phyloP scores from a whole-genome alignment of 108 stramenopile genomes.

The Aurantiochytrium sp. region DNA sequence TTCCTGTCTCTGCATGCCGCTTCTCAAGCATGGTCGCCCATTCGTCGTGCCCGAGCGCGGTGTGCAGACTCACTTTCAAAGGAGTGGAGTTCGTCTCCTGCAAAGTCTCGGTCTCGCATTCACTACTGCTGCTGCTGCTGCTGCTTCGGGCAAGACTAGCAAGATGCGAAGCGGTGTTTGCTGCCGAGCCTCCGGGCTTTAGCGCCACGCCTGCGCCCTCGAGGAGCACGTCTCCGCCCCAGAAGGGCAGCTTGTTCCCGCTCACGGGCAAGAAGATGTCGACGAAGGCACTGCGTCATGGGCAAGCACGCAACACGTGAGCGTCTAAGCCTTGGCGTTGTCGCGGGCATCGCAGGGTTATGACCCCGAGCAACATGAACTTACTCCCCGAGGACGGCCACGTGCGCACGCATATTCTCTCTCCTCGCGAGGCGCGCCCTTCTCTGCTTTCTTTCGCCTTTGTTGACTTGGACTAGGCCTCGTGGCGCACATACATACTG shows the following conservation, averaged over 20 bases:
- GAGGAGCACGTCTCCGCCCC: conserved; percentile 8
- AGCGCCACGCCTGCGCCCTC: background rate
- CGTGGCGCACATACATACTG: too few relatives aligned
- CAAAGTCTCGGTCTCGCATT: background rate
- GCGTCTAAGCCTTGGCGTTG: too few relatives aligned
- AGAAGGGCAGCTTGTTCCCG: background rate
- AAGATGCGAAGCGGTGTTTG: background rate
- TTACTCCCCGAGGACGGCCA: background rate
- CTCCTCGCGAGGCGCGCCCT: too few relatives aligned
- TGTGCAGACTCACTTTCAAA: background rate
- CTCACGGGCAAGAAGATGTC: background rate
- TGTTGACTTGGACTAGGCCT: too few relatives aligned
- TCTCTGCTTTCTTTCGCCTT: too few relatives aligned
- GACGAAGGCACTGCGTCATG: background rate
- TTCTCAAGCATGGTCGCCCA: background rate
- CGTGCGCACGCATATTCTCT: background rate
- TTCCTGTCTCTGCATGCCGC: background rate
- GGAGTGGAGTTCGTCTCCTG: background rate
- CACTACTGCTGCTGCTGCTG: background rate
- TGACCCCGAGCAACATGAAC: background rate
- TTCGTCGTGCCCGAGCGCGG: background rate
- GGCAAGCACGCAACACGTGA: too few relatives aligned
- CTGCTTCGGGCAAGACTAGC: background rate
- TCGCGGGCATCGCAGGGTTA: too few relatives aligned
- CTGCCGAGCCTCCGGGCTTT: background rate